phyloP scores from a whole-genome alignment of 2,329 filamentous ascomycete genomes.

The Diaporthe aspalathi region DNA sequence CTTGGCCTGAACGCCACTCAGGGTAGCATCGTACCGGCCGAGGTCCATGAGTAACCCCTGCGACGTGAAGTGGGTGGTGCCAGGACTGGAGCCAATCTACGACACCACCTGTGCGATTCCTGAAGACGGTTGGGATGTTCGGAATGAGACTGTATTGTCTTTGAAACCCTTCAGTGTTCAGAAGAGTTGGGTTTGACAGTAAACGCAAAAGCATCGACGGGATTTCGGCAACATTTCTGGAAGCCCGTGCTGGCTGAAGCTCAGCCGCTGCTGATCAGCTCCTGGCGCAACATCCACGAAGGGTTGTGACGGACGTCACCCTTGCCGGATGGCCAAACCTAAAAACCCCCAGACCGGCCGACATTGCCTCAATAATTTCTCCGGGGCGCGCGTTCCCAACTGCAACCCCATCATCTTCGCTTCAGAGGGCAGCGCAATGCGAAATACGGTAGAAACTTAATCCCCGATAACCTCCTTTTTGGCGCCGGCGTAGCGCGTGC shows the following conservation, averaged over 20 bases:
- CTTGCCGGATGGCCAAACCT: constrained; percentile 21
- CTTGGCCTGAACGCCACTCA: neutral
- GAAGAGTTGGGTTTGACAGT: constrained; percentile 11
- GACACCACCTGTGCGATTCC: neutral
- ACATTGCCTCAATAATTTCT: constrained; percentile 15
- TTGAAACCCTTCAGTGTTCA: constrained; percentile 15
- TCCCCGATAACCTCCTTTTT: neutral
- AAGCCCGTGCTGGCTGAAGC: constrained; percentile 8
- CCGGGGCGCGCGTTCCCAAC: constrained; percentile 21
- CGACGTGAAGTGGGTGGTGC: neutral
- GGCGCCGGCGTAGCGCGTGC: neutral
- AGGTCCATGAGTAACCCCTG: neutral
- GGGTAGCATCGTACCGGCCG: constrained; percentile 8
- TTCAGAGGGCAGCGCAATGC: neutral
- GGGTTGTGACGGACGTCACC: constrained; percentile 16
- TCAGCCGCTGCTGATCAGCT: neutral
- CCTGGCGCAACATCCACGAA: constrained; percentile 5
- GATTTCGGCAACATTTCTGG: constrained; percentile 23
- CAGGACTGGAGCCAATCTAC: neutral
- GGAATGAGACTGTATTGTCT: neutral
- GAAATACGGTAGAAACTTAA: constrained; percentile 12
- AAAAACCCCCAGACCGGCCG: constrained; percentile 1
- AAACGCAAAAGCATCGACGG: neutral
- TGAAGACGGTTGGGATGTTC: constrained; percentile 1
- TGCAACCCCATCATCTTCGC: neutral